Base-by-base conservation (phyloP, 768 basidiomycete species). In the Sistotremastrum suecicum region DNA sequence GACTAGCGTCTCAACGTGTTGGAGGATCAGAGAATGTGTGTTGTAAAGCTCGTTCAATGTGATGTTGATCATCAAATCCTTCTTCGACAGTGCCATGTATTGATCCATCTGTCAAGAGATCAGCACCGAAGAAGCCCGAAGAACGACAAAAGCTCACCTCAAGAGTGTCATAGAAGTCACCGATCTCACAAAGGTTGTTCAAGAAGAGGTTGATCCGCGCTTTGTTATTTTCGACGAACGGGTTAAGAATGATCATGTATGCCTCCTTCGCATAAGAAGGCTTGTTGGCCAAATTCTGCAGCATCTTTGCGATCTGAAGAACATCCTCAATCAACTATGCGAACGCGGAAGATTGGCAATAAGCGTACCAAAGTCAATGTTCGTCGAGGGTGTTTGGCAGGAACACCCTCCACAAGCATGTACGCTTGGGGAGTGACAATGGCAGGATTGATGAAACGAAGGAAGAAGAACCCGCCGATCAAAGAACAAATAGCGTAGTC, bases 31-130 rank as follows among this genome's bases (percentile, higher is more conserved):
- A 29, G 91, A 86, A 63, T 99, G 95, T 2, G 95, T 99, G 67
- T 98, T 98, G 65, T 97, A 98, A 69, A 99, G 59, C 72, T 99
- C 95, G 60, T 99, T 99, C 63, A 98, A 68, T 5, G 95, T 98
- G 60, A 99, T 99, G 64, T 91, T 88, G 65, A 99, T 98, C 71
- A 84, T 80, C 48, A 98, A 71, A 60, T 98, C 95, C 65, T 98
- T 98, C 75, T 99, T 99, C 48, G 92, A 97, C 47, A 99, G 69
- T 6, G 95, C 95, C 91, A 99, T 97, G 63, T 99, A 99, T 70
- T 98, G 95, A 65, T 99, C 95, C 83, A 98, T 94, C 94, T 95
- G 53, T 3, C 30, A n/a, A 48, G 5, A 45, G 7, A 9, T 30
- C 9, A n/a, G 34, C 44, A 28, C 33, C 43, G 33, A 34, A 32